These are phyloP conservation scores for Suaeda aralocaspica DNA, from an alignment of 148 eudicot genomes.

Conservation along the genomic window DNA sequence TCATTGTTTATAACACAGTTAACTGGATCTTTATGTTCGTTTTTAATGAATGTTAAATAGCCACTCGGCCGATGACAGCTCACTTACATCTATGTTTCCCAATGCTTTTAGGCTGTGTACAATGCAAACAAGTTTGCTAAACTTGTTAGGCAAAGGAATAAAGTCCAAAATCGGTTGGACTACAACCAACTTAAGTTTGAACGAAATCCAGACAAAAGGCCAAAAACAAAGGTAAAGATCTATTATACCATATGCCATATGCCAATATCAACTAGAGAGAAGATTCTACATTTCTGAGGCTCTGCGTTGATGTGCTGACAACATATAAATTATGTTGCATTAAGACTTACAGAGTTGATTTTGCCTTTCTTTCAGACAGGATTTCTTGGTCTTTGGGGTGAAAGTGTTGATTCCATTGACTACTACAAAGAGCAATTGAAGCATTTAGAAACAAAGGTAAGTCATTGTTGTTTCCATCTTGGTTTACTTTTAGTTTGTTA, in stretches of 20 bases:
- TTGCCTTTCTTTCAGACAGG: conserved; percentile 53
- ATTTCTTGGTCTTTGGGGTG: conserved; percentile 85
- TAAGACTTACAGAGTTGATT: conserved; percentile 13
- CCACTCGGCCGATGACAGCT: not conserved
- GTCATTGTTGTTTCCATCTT: conserved; percentile 19
- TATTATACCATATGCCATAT: not conserved
- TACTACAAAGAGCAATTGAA: conserved; percentile 54
- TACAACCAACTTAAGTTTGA: conserved; percentile 78
- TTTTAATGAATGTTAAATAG: not conserved
- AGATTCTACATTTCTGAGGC: not conserved
- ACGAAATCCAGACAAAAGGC: conserved; percentile 79
- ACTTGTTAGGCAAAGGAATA: conserved; percentile 59
- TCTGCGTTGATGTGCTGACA: not conserved
- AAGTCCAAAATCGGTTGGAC: conserved; percentile 85
- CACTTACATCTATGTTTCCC: conserved; percentile 1
- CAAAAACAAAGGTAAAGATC: conserved; percentile 57
- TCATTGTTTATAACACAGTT: not conserved
- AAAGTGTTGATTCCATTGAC: conserved; percentile 67
- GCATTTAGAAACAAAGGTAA: conserved; percentile 60
- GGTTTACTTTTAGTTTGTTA: too few species aligned
- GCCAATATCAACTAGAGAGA: not conserved
- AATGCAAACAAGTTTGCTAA: conserved; percentile 84
- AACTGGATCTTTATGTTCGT: not conserved
- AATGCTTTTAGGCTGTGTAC: conserved; percentile 63
- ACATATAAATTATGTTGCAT: not conserved